Evolutionary conservation across 75 land plant genomes (phyloP).

Genomic region (Pinus albicaulis): DNA sequence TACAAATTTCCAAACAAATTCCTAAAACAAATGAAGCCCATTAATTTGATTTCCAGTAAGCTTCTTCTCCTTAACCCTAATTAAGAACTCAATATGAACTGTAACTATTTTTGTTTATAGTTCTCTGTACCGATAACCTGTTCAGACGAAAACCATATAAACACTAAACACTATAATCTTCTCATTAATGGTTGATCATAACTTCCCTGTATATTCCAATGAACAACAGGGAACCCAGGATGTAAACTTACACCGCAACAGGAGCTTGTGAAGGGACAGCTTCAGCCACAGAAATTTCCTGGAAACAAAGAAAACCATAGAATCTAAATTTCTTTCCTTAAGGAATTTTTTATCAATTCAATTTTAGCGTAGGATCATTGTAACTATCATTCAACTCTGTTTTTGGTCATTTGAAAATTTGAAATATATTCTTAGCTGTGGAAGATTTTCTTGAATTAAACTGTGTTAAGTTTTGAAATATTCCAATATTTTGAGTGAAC

Average conservation of each 20-base stretch:
- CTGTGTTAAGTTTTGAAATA: too few species aligned
- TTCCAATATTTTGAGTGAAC: too few species aligned
- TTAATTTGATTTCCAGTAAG: background rate
- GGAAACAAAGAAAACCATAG: background rate
- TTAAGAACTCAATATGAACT: background rate
- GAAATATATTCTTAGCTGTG: background rate
- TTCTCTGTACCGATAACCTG: background rate
- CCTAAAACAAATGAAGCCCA: background rate
- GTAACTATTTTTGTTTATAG: background rate
- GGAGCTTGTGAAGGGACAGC: background rate
- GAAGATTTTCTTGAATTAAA: too few species aligned
- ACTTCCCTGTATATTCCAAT: background rate
- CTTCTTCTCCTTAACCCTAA: background rate
- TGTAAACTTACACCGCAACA: background rate
- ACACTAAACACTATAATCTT: background rate
- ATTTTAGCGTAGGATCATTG: background rate
- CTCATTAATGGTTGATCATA: background rate
- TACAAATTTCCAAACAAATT: background rate
- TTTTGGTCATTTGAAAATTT: background rate
- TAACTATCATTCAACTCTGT: background rate
- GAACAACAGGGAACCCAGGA: background rate
- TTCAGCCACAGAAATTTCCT: background rate
- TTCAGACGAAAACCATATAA: background rate
- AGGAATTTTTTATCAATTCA: background rate
- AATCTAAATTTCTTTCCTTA: background rate